Conservation (phyloP, 257 asterid genomes). For the Euphrasia confusa region DNA sequence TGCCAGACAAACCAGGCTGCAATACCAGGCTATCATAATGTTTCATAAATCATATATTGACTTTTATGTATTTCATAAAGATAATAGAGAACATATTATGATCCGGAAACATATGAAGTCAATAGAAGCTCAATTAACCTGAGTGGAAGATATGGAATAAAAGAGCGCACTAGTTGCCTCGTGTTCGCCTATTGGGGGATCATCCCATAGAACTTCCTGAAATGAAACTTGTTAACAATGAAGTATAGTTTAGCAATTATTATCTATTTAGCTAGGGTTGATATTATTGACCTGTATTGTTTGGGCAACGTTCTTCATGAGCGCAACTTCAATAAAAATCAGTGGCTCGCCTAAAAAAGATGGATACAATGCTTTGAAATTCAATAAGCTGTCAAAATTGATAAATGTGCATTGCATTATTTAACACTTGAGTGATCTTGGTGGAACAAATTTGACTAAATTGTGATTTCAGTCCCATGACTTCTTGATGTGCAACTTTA, state of each 20-base stretch:
- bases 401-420: neutral
- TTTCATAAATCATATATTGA: neutral
- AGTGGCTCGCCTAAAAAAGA: constrained; percentile 87
- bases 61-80: neutral
- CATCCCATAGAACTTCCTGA: constrained; percentile 94
- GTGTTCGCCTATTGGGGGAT: constrained; percentile 78
- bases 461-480: too few relatives aligned
- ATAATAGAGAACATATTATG: neutral
- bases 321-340: constrained; percentile 95
- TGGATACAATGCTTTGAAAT: constrained; percentile 21
- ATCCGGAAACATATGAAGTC: neutral
- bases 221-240: constrained; percentile 22
- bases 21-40: constrained; percentile 22
- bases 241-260: constrained; percentile 17
- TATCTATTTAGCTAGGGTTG: constrained; percentile 6
- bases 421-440: neutral
- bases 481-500: too few relatives aligned
- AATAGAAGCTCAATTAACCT: constrained; percentile 38
- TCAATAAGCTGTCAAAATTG: constrained; percentile 11
- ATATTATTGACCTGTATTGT: constrained; percentile 67
- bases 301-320: constrained; percentile 71
- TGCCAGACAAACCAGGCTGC: constrained; percentile 96
- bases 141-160: constrained; percentile 96
- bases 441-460: too few relatives aligned
- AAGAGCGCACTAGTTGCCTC: constrained; percentile 92